Base-by-base conservation (phyloP, 768 basidiomycete species). In the Leccinum subgranulosum region DNA sequence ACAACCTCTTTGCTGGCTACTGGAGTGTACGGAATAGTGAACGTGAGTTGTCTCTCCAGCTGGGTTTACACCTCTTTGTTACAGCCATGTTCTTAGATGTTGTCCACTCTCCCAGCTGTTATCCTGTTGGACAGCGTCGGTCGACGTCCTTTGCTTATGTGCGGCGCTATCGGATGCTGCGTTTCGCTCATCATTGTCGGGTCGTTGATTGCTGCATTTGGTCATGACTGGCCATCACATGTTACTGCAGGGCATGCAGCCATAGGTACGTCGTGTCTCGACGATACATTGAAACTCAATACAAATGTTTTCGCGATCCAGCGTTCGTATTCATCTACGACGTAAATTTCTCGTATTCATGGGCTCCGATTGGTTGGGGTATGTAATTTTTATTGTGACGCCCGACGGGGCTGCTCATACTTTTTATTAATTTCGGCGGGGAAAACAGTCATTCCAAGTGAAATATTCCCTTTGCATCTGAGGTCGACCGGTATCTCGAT, bases 1-100 rank as follows among this genome's bases (percentile, higher is more conserved):
- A 77, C 77, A 1, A 74, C 77, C 1, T 77, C 77, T 8, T 57
- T 78, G 6, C 60, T 78, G 10, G 77, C 77, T n/a, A 74, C 76
- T 1, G 77, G 77, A 12, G 74, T 76, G 21, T 75, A 70, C 19
- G 77, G 76, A 7, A 64, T 77, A 59, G 69, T 73, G 15, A 74
- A 70, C 14, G 66, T 65, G 48, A 39, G 64, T 60, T 4, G 8
- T 27, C 3, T 49, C 28, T 58, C 17, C 33, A 15, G 21, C 23
- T 28, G 10, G 36, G 7, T 25, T 41, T 21, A 8, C 39, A 45
- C 43, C 23, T 17, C 21, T 50, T 28, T 55, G 34, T 28, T 36
- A 19, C 27, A 48, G 47, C 45, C 21, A 15, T 51, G 53, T 21
- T 56, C 58, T 33, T 65, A 75, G 73, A 66, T 61, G 28, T 36